Percentiles rank a stretch among this genome's conserved stretches.
phyloP scores from a whole-genome alignment of 257 asterid genomes.

The Handroanthus guayacan region DNA sequence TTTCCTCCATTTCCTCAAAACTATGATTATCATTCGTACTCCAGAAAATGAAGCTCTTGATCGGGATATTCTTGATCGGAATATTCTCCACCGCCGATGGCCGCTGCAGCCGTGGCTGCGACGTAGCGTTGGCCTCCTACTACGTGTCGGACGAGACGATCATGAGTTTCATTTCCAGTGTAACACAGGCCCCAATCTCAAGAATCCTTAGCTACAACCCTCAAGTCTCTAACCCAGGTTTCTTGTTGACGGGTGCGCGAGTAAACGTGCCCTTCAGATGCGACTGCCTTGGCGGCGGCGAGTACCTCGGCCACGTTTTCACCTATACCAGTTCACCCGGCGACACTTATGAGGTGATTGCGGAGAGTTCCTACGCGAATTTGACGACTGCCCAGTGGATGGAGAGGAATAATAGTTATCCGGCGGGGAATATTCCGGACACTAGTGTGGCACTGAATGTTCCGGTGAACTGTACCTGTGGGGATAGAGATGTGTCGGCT shows the following conservation, averaged over 20 bases:
- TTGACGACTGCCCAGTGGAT: conserved; percentile 54
- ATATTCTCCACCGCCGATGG: conserved; percentile 48
- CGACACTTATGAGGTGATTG: conserved; percentile 48
- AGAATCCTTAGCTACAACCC: conserved; percentile 53
- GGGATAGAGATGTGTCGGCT: conserved; percentile 51
- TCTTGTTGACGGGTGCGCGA: conserved; percentile 47
- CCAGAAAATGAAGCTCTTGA: conserved; percentile 37
- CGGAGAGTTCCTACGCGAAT: conserved; percentile 57
- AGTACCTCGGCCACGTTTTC: conserved; percentile 64
- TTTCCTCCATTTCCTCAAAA: too few species aligned
- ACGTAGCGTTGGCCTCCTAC: conserved; percentile 74
- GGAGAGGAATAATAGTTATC: conserved; percentile 51
- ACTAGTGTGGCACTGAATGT: conserved; percentile 56
- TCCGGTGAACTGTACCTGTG: conserved; percentile 86
- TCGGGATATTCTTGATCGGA: conserved; percentile 36
- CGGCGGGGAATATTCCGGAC: conserved; percentile 55
- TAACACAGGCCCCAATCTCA: conserved; percentile 30
- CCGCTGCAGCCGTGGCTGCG: conserved; percentile 70
- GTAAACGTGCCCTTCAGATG: conserved; percentile 77
- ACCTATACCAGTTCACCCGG: conserved; percentile 39
- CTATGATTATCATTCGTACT: too few species aligned
- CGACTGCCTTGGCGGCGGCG: conserved; percentile 55
- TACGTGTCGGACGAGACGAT: conserved; percentile 41
- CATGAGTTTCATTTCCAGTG: conserved; percentile 44
- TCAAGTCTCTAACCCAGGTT: conserved; percentile 52